phyloP scores from a whole-genome alignment of 352 stramenopile species.

The Phytophthora idaei region DNA sequence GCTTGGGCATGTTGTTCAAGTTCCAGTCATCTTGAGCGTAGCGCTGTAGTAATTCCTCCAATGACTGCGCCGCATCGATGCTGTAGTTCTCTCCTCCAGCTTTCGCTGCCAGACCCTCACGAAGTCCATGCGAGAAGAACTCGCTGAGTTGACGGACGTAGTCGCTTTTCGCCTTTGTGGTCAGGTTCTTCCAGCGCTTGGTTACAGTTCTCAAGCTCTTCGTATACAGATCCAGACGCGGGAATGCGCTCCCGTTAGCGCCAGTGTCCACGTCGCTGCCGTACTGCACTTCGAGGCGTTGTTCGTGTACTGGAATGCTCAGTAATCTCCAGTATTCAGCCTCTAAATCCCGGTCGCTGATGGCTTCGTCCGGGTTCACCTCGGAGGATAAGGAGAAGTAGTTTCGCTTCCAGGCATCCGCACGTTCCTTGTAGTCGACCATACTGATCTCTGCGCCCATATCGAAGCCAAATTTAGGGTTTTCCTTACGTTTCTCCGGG shows the following conservation, averaged over 20 bases:
- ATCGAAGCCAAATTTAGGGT: conserved; percentile 85
- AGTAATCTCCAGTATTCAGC: conserved; percentile 90
- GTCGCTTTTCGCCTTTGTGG: conserved; percentile 34
- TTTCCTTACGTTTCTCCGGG: conserved; percentile 42
- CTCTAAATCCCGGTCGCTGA: conserved; percentile 80
- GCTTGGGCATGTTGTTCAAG: conserved; percentile 98
- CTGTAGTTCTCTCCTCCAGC: conserved; percentile 25
- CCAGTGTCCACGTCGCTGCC: conserved; percentile 93
- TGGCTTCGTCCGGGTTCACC: conserved; percentile 41
- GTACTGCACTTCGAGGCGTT: conserved; percentile 91
- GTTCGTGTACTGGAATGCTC: conserved; percentile 72
- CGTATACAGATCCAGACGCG: conserved; percentile 56
- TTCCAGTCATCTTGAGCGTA: conserved; percentile 96
- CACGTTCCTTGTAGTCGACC: conserved; percentile 82
- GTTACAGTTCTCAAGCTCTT: conserved; percentile 58
- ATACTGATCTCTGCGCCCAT: conserved; percentile 85
- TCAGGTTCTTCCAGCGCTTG: conserved; percentile 62
- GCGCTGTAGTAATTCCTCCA: conserved; percentile 64
- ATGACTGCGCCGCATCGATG: conserved; percentile 23
- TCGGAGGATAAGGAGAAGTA: conserved; percentile 67
- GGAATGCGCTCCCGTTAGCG: conserved; percentile 88
- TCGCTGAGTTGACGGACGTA: conserved; percentile 43
- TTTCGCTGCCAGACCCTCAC: conserved; percentile 21
- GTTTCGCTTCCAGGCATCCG: conserved; percentile 77
- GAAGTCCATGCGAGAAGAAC: conserved; percentile 66